These are phyloP conservation scores for Aspergillus sp. DNA, from an alignment of 2,329 filamentous ascomycete genomes.

Conservation along the genomic window DNA sequence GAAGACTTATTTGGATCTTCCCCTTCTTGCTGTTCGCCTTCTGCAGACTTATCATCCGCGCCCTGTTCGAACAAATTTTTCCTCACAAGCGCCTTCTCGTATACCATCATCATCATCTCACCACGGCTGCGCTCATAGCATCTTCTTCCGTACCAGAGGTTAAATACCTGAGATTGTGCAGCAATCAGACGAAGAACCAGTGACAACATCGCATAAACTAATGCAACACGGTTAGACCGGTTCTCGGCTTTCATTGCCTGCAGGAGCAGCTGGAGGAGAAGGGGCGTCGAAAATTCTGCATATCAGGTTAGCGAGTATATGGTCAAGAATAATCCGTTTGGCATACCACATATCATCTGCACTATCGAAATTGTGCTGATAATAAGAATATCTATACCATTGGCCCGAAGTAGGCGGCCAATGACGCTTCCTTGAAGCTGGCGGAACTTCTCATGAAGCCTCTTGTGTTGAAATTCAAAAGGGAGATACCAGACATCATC, in stretches of 20 bases:
- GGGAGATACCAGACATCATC: constrained; percentile 79
- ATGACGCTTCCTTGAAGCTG: constrained; percentile 72
- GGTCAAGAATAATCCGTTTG: neutral
- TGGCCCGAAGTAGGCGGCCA: constrained; percentile 67
- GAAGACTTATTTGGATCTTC: constrained; percentile 16
- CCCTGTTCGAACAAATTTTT: constrained; percentile 54
- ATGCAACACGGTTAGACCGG: constrained; percentile 54
- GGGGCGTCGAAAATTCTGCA: constrained; percentile 58
- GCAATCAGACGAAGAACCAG: constrained; percentile 61
- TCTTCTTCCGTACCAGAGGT: constrained; percentile 78
- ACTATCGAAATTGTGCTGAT: constrained; percentile 64
- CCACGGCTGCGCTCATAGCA: constrained; percentile 81
- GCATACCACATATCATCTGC: constrained; percentile 57
- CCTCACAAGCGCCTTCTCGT: constrained; percentile 71
- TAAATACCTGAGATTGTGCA: constrained; percentile 67
- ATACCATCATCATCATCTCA: constrained; percentile 82
- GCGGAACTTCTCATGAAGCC: constrained; percentile 72
- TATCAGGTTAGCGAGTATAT: constrained; percentile 22
- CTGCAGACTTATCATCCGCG: constrained; percentile 28
- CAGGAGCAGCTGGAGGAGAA: constrained; percentile 72
- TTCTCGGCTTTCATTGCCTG: constrained; percentile 60
- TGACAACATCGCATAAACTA: constrained; percentile 65
- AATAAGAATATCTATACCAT: constrained; percentile 74
- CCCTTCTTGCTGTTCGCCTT: constrained; percentile 11
- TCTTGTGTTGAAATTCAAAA: constrained; percentile 77